Evolutionary conservation across 371 early-diverging fungal species (phyloP).

Genomic region (Mortierella sp.): DNA sequence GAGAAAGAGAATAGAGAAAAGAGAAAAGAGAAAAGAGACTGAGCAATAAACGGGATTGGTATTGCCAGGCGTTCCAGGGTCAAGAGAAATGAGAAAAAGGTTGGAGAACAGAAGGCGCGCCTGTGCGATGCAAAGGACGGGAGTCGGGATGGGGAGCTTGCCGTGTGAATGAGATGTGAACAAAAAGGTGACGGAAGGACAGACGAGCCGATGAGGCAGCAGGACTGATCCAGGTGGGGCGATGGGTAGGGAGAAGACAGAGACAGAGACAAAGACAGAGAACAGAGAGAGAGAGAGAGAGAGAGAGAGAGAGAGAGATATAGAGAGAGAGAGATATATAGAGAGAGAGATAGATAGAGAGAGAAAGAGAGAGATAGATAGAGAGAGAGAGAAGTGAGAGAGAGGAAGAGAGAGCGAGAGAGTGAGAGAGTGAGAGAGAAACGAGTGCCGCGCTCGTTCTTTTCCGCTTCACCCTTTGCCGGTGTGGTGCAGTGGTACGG

Average conservation of each 20-base stretch:
- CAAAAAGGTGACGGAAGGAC: neutral
- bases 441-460: no score
- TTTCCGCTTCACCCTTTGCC: neutral
- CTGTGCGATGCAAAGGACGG: neutral
- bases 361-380: neutral
- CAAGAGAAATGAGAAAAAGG: neutral
- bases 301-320: neutral
- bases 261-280: neutral
- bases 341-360: neutral
- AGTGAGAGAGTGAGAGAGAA: neutral
- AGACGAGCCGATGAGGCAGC: neutral
- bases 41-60: neutral
- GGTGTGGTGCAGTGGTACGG: neutral
- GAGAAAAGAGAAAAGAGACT: neutral
- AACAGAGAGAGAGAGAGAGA: neutral
- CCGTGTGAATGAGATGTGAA: neutral
- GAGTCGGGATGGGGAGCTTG: neutral
- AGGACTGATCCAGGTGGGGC: neutral
- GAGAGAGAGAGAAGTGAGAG: slow-evolving; percentile 1
- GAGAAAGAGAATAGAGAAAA: neutral
- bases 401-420: neutral
- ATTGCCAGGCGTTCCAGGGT: neutral
- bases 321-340: neutral
- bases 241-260: neutral
- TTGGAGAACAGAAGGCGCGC: neutral